Conservation (phyloP, 2,329 filamentous ascomycete species). For the Alternaria burnsii region DNA sequence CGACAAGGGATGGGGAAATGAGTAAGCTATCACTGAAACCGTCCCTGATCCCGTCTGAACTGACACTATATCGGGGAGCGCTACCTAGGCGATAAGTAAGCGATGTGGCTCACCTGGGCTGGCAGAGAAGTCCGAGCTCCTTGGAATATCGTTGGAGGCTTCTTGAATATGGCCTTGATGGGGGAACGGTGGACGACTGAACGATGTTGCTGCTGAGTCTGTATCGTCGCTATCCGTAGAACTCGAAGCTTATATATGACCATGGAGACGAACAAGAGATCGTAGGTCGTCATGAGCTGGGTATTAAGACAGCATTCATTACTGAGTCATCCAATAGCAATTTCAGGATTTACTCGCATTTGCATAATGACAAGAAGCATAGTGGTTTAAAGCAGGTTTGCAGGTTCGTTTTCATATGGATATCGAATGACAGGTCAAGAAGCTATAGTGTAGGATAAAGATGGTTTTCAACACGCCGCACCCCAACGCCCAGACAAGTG, state of each 20-base stretch:
- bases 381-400: too few relatives aligned
- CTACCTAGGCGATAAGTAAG: not conserved
- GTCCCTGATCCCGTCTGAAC: not conserved
- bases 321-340: not conserved
- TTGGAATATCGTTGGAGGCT: not conserved
- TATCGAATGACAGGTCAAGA: not conserved
- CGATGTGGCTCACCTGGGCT: not conserved
- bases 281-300: not conserved
- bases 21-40: constrained; percentile 1
- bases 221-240: not conserved
- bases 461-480: constrained; percentile 2
- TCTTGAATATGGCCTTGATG: not conserved
- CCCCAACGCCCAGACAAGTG: not conserved
- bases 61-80: not conserved
- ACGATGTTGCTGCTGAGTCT: not conserved
- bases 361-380: not conserved
- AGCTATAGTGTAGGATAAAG: constrained; percentile 3
- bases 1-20: constrained; percentile 12
- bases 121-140: not conserved
- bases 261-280: not conserved
- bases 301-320: not conserved
- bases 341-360: not conserved
- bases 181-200: not conserved
- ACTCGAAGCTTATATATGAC: not conserved
- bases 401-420: not conserved